phyloP scores from a whole-genome alignment of 805 yeast genomes.

The Barnettozyma californica region DNA sequence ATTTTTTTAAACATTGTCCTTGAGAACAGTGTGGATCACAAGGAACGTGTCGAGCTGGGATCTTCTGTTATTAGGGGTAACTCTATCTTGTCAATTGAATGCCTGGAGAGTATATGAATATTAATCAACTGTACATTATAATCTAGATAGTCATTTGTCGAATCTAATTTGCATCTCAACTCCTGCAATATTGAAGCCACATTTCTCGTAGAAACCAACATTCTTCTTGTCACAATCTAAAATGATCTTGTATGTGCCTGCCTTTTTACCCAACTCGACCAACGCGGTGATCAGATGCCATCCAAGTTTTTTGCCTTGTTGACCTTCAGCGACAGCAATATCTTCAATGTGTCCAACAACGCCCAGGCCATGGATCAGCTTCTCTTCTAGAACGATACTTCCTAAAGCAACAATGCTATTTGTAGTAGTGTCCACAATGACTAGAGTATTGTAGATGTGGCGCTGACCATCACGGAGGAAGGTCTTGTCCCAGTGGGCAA shows the following conservation, averaged over 20 bases:
- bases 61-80: slow-evolving; percentile 74
- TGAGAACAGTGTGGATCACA: slow-evolving; percentile 59
- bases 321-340: slow-evolving; percentile 67
- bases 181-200: slow-evolving; percentile 68
- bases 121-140: not conserved
- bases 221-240: slow-evolving; percentile 85
- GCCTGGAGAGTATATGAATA: slow-evolving; percentile 21
- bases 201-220: slow-evolving; percentile 81
- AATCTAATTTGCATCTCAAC: slow-evolving; percentile 60
- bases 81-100: slow-evolving; percentile 66
- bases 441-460: slow-evolving; percentile 58
- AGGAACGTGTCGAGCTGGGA: slow-evolving; percentile 44
- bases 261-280: slow-evolving; percentile 48
- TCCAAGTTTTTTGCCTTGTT: slow-evolving; percentile 86
- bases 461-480: slow-evolving; percentile 20
- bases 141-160: slow-evolving; percentile 5
- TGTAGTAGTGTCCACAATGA: slow-evolving; percentile 45
- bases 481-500: slow-evolving; percentile 52
- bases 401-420: slow-evolving; percentile 78
- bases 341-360: slow-evolving; percentile 93
- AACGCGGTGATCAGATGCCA: slow-evolving; percentile 56
- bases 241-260: slow-evolving; percentile 83
- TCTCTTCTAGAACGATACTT: slow-evolving; percentile 70
- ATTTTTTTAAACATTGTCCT: slow-evolving; percentile 63
- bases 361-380: slow-evolving; percentile 80